Percentiles rank a stretch among this genome's conserved stretches.
These are phyloP conservation scores for Botrytis pseudocinerea DNA, from an alignment of 2,329 filamentous ascomycete genomes.

Conservation along the genomic window DNA sequence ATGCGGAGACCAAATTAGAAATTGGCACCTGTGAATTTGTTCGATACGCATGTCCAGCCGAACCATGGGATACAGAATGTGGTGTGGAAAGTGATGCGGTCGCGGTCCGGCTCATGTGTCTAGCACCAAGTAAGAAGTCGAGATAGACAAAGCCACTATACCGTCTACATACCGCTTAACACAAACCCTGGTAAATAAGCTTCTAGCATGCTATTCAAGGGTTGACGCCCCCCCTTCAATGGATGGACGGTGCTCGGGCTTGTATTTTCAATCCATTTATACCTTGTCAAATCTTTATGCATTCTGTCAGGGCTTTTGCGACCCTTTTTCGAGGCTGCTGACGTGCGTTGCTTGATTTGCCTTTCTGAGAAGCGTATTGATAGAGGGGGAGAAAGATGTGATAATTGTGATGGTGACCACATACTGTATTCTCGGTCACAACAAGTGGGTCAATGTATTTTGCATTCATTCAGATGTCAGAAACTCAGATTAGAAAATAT, in stretches of 20 bases:
- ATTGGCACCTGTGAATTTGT: slow-evolving; percentile 16
- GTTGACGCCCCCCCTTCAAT: background rate
- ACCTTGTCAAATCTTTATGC: slow-evolving; percentile 13
- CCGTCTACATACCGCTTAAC: slow-evolving; percentile 44
- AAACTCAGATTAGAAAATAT: background rate
- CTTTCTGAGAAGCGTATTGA: slow-evolving; percentile 1
- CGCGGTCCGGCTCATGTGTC: slow-evolving; percentile 46
- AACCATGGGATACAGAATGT: slow-evolving; percentile 39
- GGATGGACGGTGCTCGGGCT: background rate
- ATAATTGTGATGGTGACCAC: slow-evolving; percentile 23
- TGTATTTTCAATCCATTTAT: slow-evolving; percentile 4
- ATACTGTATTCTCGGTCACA: slow-evolving; percentile 20
- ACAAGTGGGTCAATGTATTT: slow-evolving; percentile 20
- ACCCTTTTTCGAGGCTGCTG: slow-evolving; percentile 16
- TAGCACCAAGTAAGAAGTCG: slow-evolving; percentile 35
- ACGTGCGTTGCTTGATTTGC: slow-evolving; percentile 3
- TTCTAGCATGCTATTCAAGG: slow-evolving; percentile 19
- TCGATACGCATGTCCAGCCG: slow-evolving; percentile 43
- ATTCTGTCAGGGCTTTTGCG: slow-evolving; percentile 16
- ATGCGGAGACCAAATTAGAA: slow-evolving; percentile 39
- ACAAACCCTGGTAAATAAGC: slow-evolving; percentile 30
- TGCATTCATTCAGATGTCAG: background rate
- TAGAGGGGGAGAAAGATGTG: slow-evolving; percentile 13
- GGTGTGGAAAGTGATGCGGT: slow-evolving; percentile 45
- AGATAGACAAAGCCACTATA: slow-evolving; percentile 32